Evolutionary conservation across 2,329 filamentous ascomycete species (phyloP).

Genomic region (Elsinoe ampelina): DNA sequence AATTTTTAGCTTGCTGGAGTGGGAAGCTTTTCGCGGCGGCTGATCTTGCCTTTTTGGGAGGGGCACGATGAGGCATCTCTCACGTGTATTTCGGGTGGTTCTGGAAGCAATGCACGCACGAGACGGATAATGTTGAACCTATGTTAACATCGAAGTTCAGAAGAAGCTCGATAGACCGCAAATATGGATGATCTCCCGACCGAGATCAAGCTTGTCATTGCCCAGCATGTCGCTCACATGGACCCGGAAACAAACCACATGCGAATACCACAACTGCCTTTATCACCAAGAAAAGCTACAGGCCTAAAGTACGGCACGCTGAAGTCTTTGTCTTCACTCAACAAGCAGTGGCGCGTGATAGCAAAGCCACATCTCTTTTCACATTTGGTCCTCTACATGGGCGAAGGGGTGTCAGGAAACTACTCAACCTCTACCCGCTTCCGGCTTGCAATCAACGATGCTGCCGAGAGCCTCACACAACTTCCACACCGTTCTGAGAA

Average conservation of each 20-base stretch:
- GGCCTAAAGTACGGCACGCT: background rate
- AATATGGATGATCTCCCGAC: background rate
- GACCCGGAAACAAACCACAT: background rate
- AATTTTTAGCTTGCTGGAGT: slow-evolving; percentile 7
- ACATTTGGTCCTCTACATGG: background rate
- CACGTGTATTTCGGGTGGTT: background rate
- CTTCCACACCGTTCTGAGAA: background rate
- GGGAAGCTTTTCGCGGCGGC: slow-evolving; percentile 10
- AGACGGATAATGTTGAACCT: background rate
- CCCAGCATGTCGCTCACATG: background rate
- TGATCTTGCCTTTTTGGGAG: slow-evolving; percentile 4
- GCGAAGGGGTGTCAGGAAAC: background rate
- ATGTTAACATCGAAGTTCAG: background rate
- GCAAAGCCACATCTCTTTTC: background rate
- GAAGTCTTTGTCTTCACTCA: background rate
- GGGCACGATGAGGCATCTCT: background rate
- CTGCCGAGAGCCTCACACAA: background rate
- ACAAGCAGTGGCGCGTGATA: background rate
- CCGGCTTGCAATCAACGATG: background rate
- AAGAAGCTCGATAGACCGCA: background rate
- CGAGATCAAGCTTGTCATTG: slow-evolving; percentile 7
- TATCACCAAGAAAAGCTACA: background rate
- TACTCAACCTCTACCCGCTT: slow-evolving; percentile 2
- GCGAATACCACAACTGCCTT: background rate
- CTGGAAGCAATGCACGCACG: background rate